These are phyloP conservation scores for Termitomyces sp. DNA, from an alignment of 768 basidiomycete genomes.

Conservation along the genomic window DNA sequence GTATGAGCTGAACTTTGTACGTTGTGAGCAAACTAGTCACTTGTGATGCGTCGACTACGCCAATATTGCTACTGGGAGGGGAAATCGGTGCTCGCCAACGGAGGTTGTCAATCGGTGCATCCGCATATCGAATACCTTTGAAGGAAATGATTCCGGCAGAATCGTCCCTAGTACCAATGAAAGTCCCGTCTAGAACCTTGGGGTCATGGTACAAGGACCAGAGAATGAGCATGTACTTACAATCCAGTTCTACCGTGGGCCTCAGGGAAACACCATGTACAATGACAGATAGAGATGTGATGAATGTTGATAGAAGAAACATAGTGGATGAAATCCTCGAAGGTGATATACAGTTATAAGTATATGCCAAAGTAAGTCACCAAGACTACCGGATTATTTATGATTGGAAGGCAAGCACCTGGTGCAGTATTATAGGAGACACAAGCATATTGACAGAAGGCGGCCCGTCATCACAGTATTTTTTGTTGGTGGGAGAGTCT, in stretches of 20 bases:
- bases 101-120: slow-evolving; percentile 34
- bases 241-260: neutral
- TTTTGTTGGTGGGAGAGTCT: too few species aligned
- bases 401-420: neutral
- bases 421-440: neutral
- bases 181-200: slow-evolving; percentile 20
- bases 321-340: neutral
- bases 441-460: neutral
- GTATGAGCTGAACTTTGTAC: neutral
- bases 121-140: slow-evolving; percentile 36
- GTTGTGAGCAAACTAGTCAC: slow-evolving; percentile 14
- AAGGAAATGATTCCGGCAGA: slow-evolving; percentile 29
- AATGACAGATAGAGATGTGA: neutral
- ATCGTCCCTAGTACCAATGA: slow-evolving; percentile 25
- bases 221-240: neutral
- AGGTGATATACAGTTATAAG: neutral
- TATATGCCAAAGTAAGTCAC: neutral
- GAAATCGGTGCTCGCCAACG: slow-evolving; percentile 35
- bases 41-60: slow-evolving; percentile 29
- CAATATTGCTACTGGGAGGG: slow-evolving; percentile 31
- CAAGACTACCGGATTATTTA: neutral
- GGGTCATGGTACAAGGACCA: neutral
- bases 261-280: neutral
- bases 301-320: neutral
- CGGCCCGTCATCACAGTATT: neutral